Base-by-base conservation (phyloP, 768 basidiomycete species). In the Calocera cornea region DNA sequence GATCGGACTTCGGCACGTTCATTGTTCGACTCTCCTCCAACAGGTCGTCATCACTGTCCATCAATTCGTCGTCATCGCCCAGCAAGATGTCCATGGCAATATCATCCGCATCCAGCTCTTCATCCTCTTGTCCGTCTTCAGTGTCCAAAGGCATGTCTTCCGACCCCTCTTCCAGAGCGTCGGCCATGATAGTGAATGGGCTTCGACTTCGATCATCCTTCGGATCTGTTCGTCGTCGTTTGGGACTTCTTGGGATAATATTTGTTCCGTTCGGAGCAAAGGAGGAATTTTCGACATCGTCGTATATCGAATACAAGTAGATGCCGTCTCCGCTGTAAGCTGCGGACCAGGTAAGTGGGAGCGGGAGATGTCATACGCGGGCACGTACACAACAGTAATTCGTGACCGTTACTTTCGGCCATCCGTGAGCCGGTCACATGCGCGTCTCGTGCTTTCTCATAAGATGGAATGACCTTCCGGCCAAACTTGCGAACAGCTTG, bases 401-500 rank as follows among this genome's bases (percentile, higher is more conserved):
- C 89, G 72, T 92, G 84, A 24, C 88, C 88, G 76, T 88, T 90
- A 64, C 78, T 78, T 34, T 79, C 71, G 17, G 88, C 86, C 81
- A 91, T 87, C 44, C 86, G 80, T n/a, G 83, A 83, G 22, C 89
- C 89, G 34, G 88, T 90, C 60, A 91, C 84, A 73, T 90, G 87
- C n/a, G 86, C 85, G 22, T 73, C 71, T 44, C 79, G 78, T 67
- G 69, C 76, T 11, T 68, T 72, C 66, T 81, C 79, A 44, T 76
- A 76, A 38, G 70, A 71, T 1, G 75, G 76, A 2, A 78, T 73
- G 8, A 74, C 70, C 69, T 70, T 47, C 27, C 87, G 79, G 12
- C 89, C 91, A 74, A 94, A 90, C 34, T 86, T 84, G 66, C 92
- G 83, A 22, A 94, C 89, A 73, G 92, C 94, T 12, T 87, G 87